A percentile compares a stretch with the other conserved stretches of the same genome.
These are phyloP conservation scores for Entoloma clypeatum DNA, from an alignment of 1,284 basidiomycete species.

Conservation along the genomic window DNA sequence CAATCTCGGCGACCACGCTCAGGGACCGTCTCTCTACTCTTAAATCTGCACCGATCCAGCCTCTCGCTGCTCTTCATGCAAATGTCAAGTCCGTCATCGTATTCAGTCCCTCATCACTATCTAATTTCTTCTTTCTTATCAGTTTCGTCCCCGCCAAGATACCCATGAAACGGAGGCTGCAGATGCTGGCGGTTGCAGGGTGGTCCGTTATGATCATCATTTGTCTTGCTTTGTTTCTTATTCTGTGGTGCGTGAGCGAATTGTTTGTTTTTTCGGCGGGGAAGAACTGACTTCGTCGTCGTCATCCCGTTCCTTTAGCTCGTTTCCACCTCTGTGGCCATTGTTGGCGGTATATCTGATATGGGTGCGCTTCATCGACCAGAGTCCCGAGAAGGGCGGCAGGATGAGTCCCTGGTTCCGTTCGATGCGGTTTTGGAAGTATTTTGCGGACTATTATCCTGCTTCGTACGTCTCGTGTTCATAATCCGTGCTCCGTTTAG, in stretches of 20 bases:
- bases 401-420: constrained; percentile 78
- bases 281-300: constrained; percentile 7
- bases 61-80: constrained; percentile 58
- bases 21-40: constrained; percentile 58
- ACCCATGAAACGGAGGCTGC: constrained; percentile 76
- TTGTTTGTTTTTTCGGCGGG: constrained; percentile 1
- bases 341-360: constrained; percentile 76
- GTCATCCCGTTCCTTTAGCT: constrained; percentile 47
- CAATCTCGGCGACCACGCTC: constrained; percentile 45
- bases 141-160: constrained; percentile 74
- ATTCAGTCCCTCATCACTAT: constrained; percentile 8
- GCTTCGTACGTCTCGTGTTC: constrained; percentile 60
- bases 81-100: constrained; percentile 64
- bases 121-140: neutral
- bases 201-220: constrained; percentile 84
- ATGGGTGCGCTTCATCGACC: constrained; percentile 79
- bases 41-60: constrained; percentile 49
- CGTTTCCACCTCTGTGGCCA: constrained; percentile 88
- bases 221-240: constrained; percentile 66
- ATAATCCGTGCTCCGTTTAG: constrained; percentile 7
- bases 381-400: constrained; percentile 76
- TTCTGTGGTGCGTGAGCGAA: constrained; percentile 70
- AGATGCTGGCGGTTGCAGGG: constrained; percentile 82
- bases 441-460: constrained; percentile 93
- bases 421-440: constrained; percentile 69